phyloP scores from a whole-genome alignment of 345 rosid species.

The Moricandia arvensis region DNA sequence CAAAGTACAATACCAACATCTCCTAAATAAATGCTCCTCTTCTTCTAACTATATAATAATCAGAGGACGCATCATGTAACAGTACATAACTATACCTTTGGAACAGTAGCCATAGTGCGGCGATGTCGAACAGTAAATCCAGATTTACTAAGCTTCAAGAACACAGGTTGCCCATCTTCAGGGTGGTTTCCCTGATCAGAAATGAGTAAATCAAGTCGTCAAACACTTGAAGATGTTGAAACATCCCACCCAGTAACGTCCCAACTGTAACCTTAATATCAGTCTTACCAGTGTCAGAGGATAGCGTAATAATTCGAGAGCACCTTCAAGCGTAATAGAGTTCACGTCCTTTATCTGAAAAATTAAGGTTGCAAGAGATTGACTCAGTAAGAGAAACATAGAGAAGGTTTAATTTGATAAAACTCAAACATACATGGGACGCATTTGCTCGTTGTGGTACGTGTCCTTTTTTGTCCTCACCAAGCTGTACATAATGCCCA shows the following conservation, averaged over 20 bases:
- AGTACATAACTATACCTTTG: slow-evolving; percentile 58
- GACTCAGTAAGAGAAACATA: slow-evolving; percentile 11
- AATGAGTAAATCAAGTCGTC: slow-evolving; percentile 18
- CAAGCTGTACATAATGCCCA: slow-evolving; percentile 89
- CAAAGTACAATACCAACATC: slow-evolving; percentile 1
- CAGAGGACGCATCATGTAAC: neutral
- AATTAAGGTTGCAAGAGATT: too few relatives aligned
- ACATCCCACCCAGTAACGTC: slow-evolving; percentile 14
- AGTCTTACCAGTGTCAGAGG: slow-evolving; percentile 74
- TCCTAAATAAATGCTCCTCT: slow-evolving; percentile 5
- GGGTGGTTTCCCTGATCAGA: slow-evolving; percentile 77
- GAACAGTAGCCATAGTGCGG: slow-evolving; percentile 72
- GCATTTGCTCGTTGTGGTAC: slow-evolving; percentile 73
- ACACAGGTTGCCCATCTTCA: slow-evolving; percentile 73
- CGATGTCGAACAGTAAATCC: slow-evolving; percentile 74
- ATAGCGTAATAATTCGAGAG: slow-evolving; percentile 70
- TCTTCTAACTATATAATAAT: slow-evolving; percentile 11
- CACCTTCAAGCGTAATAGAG: slow-evolving; percentile 68
- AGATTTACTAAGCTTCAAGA: slow-evolving; percentile 58
- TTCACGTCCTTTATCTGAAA: slow-evolving; percentile 64
- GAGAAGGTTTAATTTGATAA: neutral
- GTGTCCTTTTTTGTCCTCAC: slow-evolving; percentile 76
- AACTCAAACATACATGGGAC: slow-evolving; percentile 58
- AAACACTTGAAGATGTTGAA: slow-evolving; percentile 15
- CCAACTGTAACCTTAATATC: slow-evolving; percentile 14